A percentile compares a stretch with the other conserved stretches of the same genome.
Conservation (phyloP, 2,329 filamentous ascomycete genomes). For the Sporothrix luriei region DNA sequence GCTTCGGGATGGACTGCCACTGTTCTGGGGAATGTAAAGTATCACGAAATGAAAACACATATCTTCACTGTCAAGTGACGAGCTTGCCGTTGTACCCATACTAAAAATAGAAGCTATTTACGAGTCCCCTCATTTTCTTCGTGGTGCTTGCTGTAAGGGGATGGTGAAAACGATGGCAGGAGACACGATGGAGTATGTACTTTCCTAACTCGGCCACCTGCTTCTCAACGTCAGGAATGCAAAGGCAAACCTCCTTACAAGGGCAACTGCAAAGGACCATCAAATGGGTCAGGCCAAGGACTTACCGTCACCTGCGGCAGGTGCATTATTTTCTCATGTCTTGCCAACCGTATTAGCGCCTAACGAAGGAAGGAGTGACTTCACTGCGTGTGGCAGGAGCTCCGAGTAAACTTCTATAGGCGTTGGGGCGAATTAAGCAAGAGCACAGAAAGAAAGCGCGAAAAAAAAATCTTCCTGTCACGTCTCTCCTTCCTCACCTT, state of each 20-base stretch:
- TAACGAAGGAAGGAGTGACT: slow-evolving; percentile 3
- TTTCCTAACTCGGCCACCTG: slow-evolving; percentile 25
- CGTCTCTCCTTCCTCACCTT: slow-evolving; percentile 14
- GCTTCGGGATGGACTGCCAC: background rate
- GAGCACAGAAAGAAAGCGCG: slow-evolving; percentile 8
- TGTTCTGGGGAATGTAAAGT: slow-evolving; percentile 3
- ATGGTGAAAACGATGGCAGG: background rate
- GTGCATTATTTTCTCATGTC: background rate
- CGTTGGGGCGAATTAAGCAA: background rate
- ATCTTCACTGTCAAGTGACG: background rate
- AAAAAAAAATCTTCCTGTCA: slow-evolving; percentile 22
- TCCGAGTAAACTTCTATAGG: background rate
- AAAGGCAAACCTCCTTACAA: background rate
- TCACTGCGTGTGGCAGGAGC: background rate
- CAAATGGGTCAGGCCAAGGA: background rate
- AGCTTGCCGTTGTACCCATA: background rate
- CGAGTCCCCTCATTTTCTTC: background rate
- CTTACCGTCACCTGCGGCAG: background rate
- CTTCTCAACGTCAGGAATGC: background rate
- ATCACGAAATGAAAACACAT: background rate
- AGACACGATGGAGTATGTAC: slow-evolving; percentile 14
- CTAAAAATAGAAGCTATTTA: background rate
- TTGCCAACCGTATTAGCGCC: slow-evolving; percentile 1
- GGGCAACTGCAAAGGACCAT: background rate
- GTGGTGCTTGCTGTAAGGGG: background rate